A percentile compares a stretch with the other conserved stretches of the same genome.
phyloP scores from a whole-genome alignment of 345 rosid species.

The Geranium rotundifolium region DNA sequence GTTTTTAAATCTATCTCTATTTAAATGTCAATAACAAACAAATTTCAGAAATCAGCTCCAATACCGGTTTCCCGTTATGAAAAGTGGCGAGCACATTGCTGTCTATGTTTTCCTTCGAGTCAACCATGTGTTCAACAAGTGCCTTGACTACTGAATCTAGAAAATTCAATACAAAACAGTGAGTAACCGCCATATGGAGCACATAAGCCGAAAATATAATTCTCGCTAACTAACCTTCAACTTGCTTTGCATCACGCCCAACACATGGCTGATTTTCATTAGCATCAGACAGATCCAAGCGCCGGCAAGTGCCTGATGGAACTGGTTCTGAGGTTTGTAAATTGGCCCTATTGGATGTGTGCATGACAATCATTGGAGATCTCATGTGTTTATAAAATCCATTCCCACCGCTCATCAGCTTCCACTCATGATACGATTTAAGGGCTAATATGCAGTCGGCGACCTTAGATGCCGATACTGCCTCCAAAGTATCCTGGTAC shows the following conservation, averaged over 20 bases:
- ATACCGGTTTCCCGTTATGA: constrained; percentile 36
- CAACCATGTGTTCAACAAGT: constrained; percentile 42
- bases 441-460: constrained; percentile 83
- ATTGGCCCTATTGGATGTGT: constrained; percentile 29
- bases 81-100: constrained; percentile 34
- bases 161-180: constrained; percentile 8
- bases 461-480: constrained; percentile 64
- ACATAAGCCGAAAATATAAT: too few relatives aligned
- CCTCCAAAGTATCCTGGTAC: constrained; percentile 59
- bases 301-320: constrained; percentile 43
- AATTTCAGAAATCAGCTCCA: constrained; percentile 1
- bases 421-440: constrained; percentile 58
- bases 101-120: constrained; percentile 59
- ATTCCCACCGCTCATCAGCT: constrained; percentile 42
- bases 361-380: constrained; percentile 43
- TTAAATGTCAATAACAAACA: background rate
- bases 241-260: constrained; percentile 26
- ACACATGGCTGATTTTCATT: constrained; percentile 24
- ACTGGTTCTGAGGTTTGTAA: constrained; percentile 10
- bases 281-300: constrained; percentile 36
- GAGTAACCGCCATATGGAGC: background rate
- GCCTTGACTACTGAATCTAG: constrained; percentile 41
- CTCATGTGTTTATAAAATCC: constrained; percentile 45
- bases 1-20: background rate
- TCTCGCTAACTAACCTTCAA: constrained; percentile 26